Percentiles rank a stretch among this genome's conserved stretches.
Evolutionary conservation across 371 early-diverging fungal genomes (phyloP).

Genomic region (Apophysomyces elegans): DNA sequence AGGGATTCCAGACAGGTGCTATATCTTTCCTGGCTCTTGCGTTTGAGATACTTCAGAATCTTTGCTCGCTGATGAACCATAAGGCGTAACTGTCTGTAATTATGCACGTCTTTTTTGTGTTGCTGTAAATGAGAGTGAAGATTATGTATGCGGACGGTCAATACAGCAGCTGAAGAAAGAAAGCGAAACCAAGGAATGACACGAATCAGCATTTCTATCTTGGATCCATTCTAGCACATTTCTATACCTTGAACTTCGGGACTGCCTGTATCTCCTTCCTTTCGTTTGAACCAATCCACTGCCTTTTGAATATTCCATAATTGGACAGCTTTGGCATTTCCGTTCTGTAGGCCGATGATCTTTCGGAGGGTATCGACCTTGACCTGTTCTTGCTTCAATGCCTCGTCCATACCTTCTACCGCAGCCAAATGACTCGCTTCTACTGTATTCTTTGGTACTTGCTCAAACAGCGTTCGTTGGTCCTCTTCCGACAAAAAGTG

Average conservation of each 20-base stretch:
- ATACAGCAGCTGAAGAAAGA: constrained; percentile 76
- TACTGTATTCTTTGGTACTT: constrained; percentile 58
- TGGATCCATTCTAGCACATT: neutral
- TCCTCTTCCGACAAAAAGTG: constrained; percentile 60
- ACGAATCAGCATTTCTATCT: neutral
- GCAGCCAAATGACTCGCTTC: constrained; percentile 45
- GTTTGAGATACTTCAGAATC: constrained; percentile 89
- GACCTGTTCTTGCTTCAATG: constrained; percentile 46
- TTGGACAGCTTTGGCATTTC: constrained; percentile 72
- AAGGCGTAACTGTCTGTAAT: constrained; percentile 78
- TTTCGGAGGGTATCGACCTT: constrained; percentile 77
- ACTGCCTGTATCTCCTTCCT: constrained; percentile 87
- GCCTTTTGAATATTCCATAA: constrained; percentile 79
- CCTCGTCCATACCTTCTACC: constrained; percentile 44
- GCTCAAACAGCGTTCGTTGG: constrained; percentile 57
- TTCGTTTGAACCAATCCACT: constrained; percentile 78
- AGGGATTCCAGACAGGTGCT: constrained; percentile 69
- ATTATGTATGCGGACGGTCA: constrained; percentile 90
- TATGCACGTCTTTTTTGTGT: constrained; percentile 87
- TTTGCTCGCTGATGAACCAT: constrained; percentile 83
- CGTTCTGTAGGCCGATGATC: constrained; percentile 79
- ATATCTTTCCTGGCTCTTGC: constrained; percentile 73
- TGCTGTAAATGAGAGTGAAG: constrained; percentile 78
- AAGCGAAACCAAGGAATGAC: constrained; percentile 16
- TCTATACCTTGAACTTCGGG: constrained; percentile 91